Base-by-base conservation (phyloP, 2,329 filamentous ascomycete species). In the Hymenoscyphus salicellus region DNA sequence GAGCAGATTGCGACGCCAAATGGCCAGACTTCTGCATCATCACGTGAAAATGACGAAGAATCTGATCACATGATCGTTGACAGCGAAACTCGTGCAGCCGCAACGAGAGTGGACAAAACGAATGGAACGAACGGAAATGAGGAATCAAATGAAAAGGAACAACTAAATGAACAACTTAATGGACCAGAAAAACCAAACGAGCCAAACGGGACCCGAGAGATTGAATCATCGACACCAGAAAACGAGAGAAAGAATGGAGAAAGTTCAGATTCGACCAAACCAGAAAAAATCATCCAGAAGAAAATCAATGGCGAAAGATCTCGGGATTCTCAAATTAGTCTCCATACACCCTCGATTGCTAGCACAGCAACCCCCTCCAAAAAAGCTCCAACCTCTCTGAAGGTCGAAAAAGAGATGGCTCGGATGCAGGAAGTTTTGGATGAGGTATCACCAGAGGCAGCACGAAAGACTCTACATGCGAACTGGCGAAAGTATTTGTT, bases 381-480 rank as follows among this genome's bases (percentile, higher is more conserved):
- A 11, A 52, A 23, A 17, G 26, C 33, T 17, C 11, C 58, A 8
- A 41, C 57, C 1, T 46, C 58, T 11, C 33, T 62, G 11, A 56
- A 60, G 38, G n/a, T 36, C 1, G 55, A 67, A 16, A 60, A 71
- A 61, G 72, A 75, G 41, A 59, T 68, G 8, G 64, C 66, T 8
- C 55, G 62, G 26, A 55, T 74, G 4, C 66, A 66, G 26, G 63
- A 69, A 32, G 62, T 67, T n/a, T 26, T 75, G 10, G 26, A 41
- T 4, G 62, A 68, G 14, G 61, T 62, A 1, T 74, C 73, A 20
- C 41, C 63, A 8, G 36, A 69, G 36, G 71, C 69, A n/a, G 65
- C 67, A 1, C 69, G 72, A 67, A 41, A 56, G 46, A 23, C 70
- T 71, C 52, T 68, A 46, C 63, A 58, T 20, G 57, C 63, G 20